Evolutionary conservation across 768 basidiomycete species (phyloP).

Genomic region (Agrocybe chaxingu): DNA sequence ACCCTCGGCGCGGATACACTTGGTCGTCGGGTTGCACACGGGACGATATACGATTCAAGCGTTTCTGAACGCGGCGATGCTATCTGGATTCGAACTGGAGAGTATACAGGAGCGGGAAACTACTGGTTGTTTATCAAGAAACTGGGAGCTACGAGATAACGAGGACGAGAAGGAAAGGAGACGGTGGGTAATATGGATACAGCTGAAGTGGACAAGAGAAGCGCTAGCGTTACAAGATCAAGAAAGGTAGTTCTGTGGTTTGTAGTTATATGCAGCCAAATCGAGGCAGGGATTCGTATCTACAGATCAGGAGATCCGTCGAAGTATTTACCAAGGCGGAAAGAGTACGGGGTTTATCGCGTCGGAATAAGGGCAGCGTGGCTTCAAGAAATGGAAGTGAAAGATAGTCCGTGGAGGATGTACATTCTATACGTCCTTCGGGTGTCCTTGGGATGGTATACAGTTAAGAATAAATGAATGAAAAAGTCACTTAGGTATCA

Average conservation of each 20-base stretch:
- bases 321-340: too few relatives aligned
- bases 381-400: too few relatives aligned
- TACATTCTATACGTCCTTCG: too few relatives aligned
- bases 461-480: slow-evolving; percentile 4
- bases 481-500: not conserved
- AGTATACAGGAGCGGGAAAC: slow-evolving; percentile 47
- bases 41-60: slow-evolving; percentile 69
- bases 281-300: not conserved
- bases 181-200: slow-evolving; percentile 70
- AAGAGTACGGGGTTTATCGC: too few relatives aligned
- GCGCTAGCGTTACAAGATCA: slow-evolving; percentile 11
- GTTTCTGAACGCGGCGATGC: slow-evolving; percentile 42
- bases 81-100: slow-evolving; percentile 43
- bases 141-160: slow-evolving; percentile 52
- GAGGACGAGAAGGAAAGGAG: slow-evolving; percentile 71
- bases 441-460: too few relatives aligned
- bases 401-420: too few relatives aligned
- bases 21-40: slow-evolving; percentile 77
- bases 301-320: not conserved
- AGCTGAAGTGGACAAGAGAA: slow-evolving; percentile 42
- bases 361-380: too few relatives aligned
- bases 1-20: slow-evolving; percentile 46
- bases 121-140: slow-evolving; percentile 31
- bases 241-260: slow-evolving; percentile 1
- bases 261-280: not conserved